Conservation (phyloP, 2,329 filamentous ascomycete species). For the Fusarium tjaetaba region DNA sequence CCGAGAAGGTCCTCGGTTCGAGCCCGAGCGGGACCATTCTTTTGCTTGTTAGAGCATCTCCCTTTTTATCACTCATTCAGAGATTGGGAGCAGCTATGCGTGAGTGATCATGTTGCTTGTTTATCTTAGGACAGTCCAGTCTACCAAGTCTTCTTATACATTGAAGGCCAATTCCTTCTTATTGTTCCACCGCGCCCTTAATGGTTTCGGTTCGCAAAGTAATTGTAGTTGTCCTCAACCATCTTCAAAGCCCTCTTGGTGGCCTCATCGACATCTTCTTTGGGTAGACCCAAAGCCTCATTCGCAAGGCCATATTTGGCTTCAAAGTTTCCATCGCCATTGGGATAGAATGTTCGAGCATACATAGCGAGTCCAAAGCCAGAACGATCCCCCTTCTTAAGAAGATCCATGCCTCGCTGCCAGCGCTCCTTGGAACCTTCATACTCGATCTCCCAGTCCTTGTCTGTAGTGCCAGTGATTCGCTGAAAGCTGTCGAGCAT, state of each 20-base stretch:
- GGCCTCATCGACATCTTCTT: constrained; percentile 67
- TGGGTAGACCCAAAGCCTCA: constrained; percentile 63
- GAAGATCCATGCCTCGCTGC: constrained; percentile 54
- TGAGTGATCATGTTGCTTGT: rapidly evolving
- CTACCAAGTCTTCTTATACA: rapidly evolving
- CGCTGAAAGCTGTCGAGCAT: constrained; percentile 70
- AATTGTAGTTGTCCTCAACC: constrained; percentile 39
- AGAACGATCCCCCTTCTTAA: constrained; percentile 52
- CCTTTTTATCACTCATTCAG: neutral
- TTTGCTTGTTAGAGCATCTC: neutral
- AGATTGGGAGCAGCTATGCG: neutral
- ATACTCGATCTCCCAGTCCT: constrained; percentile 60
- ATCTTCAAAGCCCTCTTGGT: constrained; percentile 61
- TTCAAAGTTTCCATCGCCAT: constrained; percentile 53
- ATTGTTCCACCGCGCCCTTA: neutral
- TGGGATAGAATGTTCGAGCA: constrained; percentile 61
- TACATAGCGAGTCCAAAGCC: constrained; percentile 65
- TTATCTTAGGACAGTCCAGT: neutral
- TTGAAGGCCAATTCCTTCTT: neutral
- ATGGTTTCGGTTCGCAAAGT: constrained; percentile 24
- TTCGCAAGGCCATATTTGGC: constrained; percentile 56
- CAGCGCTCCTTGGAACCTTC: constrained; percentile 60
- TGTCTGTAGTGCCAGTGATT: constrained; percentile 65
- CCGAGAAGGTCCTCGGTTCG: constrained; percentile 41
- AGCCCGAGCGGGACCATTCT: constrained; percentile 37